These are phyloP conservation scores for Colletotrichum scovillei DNA, from an alignment of 2,329 filamentous ascomycete species.

Conservation along the genomic window DNA sequence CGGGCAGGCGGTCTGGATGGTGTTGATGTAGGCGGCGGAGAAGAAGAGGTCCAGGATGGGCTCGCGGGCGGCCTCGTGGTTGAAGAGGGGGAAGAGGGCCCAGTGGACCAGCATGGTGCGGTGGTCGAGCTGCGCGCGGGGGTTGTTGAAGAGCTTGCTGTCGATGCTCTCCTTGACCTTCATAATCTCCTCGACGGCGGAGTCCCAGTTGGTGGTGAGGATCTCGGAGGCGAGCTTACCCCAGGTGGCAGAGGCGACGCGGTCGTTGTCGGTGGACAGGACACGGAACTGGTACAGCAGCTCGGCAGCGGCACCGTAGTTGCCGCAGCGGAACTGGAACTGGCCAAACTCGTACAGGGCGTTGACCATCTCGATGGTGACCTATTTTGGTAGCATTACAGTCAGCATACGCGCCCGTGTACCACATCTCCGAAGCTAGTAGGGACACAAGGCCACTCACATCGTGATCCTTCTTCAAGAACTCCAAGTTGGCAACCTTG, in stretches of 20 bases:
- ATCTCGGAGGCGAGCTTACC: conserved; percentile 98
- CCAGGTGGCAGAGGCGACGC: conserved; percentile 95
- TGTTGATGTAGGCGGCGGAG: conserved; percentile 98
- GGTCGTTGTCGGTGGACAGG: conserved; percentile 97
- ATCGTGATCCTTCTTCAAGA: conserved; percentile 94
- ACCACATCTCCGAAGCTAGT: neutral
- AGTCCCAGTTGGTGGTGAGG: conserved; percentile 94
- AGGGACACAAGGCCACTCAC: conserved; percentile 60
- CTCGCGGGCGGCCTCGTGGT: conserved; percentile 92
- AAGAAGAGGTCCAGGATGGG: conserved; percentile 96
- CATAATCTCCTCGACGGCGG: conserved; percentile 87
- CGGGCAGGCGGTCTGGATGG: conserved; percentile 96
- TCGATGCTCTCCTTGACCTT: conserved; percentile 95
- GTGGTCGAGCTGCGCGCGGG: conserved; percentile 93
- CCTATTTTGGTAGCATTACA: conserved; percentile 52
- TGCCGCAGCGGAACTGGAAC: conserved; percentile 97
- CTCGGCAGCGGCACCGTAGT: conserved; percentile 90
- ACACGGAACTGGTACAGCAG: conserved; percentile 98
- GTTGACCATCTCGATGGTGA: conserved; percentile 95
- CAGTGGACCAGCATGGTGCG: conserved; percentile 98
- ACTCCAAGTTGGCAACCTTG: conserved; percentile 99
- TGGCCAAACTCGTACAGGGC: conserved; percentile 95
- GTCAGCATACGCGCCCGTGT: conserved; percentile 28
- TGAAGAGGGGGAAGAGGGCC: conserved; percentile 99
- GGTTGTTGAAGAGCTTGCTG: conserved; percentile 94